Percentiles rank a stretch among this genome's conserved stretches.
These are phyloP conservation scores for Penicillium coprophilum DNA, from an alignment of 495 filamentous ascomycete species.

Conservation along the genomic window DNA sequence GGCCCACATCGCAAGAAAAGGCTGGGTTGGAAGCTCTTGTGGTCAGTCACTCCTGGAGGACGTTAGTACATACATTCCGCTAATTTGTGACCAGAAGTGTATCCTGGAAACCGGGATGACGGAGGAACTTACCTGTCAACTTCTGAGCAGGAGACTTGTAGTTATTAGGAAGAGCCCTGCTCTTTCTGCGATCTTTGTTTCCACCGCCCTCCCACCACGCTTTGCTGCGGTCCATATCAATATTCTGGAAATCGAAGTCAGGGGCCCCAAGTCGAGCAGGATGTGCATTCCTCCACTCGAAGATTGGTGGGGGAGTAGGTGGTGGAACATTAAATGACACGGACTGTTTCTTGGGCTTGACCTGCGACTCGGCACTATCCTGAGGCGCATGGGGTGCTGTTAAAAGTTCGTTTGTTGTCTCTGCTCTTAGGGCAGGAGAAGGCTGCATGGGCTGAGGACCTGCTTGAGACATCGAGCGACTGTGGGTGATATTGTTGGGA, in stretches of 20 bases:
- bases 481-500: constrained; percentile 9
- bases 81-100: neutral
- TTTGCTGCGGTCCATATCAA: constrained; percentile 43
- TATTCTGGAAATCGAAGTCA: constrained; percentile 45
- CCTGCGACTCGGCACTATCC: constrained; percentile 25
- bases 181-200: constrained; percentile 39
- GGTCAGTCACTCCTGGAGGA: constrained; percentile 21
- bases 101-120: neutral
- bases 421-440: constrained; percentile 12
- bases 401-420: constrained; percentile 19
- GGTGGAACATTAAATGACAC: constrained; percentile 51
- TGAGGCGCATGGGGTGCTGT: constrained; percentile 22
- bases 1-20: constrained; percentile 89
- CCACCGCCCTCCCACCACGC: constrained; percentile 49
- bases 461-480: constrained; percentile 22
- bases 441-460: constrained; percentile 9
- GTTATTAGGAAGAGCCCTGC: constrained; percentile 41
- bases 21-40: constrained; percentile 75
- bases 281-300: constrained; percentile 45
- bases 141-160: constrained; percentile 43
- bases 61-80: constrained; percentile 20
- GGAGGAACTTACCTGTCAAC: constrained; percentile 31
- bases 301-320: constrained; percentile 47
- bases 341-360: constrained; percentile 41
- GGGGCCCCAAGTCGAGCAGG: constrained; percentile 33